Percentiles rank a stretch among this genome's conserved stretches.
These are phyloP conservation scores for Orbilia oligospora DNA, from an alignment of 2,329 filamentous ascomycete genomes.

Conservation along the genomic window DNA sequence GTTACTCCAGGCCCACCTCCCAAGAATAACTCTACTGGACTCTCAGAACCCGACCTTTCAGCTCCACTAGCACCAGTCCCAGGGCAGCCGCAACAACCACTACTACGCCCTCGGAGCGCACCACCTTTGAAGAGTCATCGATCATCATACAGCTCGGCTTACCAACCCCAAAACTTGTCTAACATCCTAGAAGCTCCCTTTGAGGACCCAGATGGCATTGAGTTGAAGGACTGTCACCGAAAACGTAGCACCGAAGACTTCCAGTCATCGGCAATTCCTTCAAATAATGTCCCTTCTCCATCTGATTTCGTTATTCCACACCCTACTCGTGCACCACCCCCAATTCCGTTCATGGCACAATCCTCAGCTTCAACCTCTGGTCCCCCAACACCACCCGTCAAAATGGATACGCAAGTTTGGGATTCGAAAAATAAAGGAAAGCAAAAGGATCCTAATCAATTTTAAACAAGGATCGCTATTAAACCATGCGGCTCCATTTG, in stretches of 20 bases:
- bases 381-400: neutral
- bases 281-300: neutral
- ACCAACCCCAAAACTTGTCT: slow-evolving; percentile 10
- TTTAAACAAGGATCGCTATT: too few relatives aligned
- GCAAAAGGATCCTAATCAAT: neutral
- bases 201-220: slow-evolving; percentile 42
- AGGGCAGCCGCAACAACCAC: neutral
- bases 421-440: neutral
- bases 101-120: slow-evolving; percentile 23
- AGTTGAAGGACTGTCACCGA: slow-evolving; percentile 23
- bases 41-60: neutral
- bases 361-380: slow-evolving; percentile 12
- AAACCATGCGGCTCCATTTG: too few relatives aligned
- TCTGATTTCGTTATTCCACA: slow-evolving; percentile 31
- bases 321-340: slow-evolving; percentile 38
- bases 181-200: slow-evolving; percentile 30
- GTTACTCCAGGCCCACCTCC: neutral
- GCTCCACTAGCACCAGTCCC: neutral
- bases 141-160: neutral
- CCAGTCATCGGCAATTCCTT: slow-evolving; percentile 2
- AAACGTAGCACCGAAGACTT: slow-evolving; percentile 23
- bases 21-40: neutral
- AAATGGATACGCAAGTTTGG: neutral
- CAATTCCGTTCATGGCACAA: slow-evolving; percentile 32
- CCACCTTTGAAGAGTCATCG: slow-evolving; percentile 26